Evolutionary conservation across 2,329 filamentous ascomycete genomes (phyloP).

Genomic region (Xylariaceae sp.): DNA sequence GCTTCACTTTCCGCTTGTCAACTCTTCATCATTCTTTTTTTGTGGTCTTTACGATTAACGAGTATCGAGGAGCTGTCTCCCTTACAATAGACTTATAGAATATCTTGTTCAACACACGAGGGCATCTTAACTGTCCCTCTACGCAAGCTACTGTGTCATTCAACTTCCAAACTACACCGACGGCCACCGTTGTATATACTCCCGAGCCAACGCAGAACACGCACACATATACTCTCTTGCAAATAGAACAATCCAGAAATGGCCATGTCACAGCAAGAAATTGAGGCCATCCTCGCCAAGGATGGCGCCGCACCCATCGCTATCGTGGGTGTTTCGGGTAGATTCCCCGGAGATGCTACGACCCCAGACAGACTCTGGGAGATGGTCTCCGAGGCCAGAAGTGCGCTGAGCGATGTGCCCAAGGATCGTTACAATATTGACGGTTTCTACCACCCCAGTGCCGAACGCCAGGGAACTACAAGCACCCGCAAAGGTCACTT

Average conservation of each 20-base stretch:
- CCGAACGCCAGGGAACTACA: constrained; percentile 25
- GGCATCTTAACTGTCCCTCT: constrained; percentile 13
- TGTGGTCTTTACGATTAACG: constrained; percentile 21
- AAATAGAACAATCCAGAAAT: constrained; percentile 10
- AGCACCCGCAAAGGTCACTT: constrained; percentile 27
- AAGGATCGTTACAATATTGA: constrained; percentile 28
- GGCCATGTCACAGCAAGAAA: constrained; percentile 20
- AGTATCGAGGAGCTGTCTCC: constrained; percentile 10
- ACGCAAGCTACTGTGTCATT: constrained; percentile 13
- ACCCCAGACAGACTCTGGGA: constrained; percentile 27
- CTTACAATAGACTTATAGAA: constrained; percentile 16
- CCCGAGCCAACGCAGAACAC: constrained; percentile 1
- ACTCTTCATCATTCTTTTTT: constrained; percentile 15
- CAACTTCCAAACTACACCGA: constrained; percentile 15
- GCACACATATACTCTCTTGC: neutral
- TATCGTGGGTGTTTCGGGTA: constrained; percentile 27
- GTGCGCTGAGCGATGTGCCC: constrained; percentile 25
- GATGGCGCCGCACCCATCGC: constrained; percentile 26
- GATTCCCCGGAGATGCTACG: constrained; percentile 27
- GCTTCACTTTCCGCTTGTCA: neutral
- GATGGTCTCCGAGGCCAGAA: constrained; percentile 24
- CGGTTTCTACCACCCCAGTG: constrained; percentile 26
- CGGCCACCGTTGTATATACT: constrained; percentile 10
- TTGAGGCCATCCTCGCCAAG: constrained; percentile 22
- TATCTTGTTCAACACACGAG: constrained; percentile 20